phyloP scores from a whole-genome alignment of 768 basidiomycete genomes.

The Atractiella rhizophila region DNA sequence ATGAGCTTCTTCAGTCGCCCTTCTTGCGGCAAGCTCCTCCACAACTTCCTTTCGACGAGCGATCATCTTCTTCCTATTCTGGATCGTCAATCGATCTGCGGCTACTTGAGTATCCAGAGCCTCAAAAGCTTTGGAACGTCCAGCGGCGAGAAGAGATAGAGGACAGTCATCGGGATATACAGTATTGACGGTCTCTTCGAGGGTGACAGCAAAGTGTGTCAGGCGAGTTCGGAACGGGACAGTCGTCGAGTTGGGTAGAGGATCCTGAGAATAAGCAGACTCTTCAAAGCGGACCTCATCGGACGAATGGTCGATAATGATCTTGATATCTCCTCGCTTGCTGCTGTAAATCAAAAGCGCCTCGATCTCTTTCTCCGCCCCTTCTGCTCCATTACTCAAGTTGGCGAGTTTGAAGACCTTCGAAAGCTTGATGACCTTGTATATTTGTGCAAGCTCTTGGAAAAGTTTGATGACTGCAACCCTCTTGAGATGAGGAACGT shows the following conservation, averaged over 20 bases:
- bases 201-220: conserved; percentile 41
- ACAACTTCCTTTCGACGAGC: conserved; percentile 16
- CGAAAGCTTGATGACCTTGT: conserved; percentile 52
- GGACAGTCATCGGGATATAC: conserved; percentile 22
- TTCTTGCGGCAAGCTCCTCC: conserved; percentile 14
- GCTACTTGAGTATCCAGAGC: conserved; percentile 39
- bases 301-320: conserved; percentile 66
- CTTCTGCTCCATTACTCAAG: conserved; percentile 39
- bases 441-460: conserved; percentile 73
- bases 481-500: conserved; percentile 67
- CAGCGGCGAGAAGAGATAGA: conserved; percentile 24
- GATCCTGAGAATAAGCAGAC: conserved; percentile 27
- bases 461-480: conserved; percentile 77
- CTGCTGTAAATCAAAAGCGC: conserved; percentile 84
- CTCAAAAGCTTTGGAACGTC: conserved; percentile 25
- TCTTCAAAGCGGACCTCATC: conserved; percentile 66
- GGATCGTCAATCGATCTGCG: conserved; percentile 36
- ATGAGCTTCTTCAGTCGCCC: conserved; percentile 18
- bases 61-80: conserved; percentile 16
- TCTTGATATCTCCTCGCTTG: conserved; percentile 54
- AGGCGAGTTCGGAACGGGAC: conserved; percentile 47
- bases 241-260: conserved; percentile 24
- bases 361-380: conserved; percentile 30
- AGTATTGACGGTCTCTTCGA: conserved; percentile 28
- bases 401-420: conserved; percentile 55